Evolutionary conservation across 2,329 filamentous ascomycete genomes (phyloP), one percentile per base, ranked within the genome.

Genomic region (Botryotinia calthae): DNA sequence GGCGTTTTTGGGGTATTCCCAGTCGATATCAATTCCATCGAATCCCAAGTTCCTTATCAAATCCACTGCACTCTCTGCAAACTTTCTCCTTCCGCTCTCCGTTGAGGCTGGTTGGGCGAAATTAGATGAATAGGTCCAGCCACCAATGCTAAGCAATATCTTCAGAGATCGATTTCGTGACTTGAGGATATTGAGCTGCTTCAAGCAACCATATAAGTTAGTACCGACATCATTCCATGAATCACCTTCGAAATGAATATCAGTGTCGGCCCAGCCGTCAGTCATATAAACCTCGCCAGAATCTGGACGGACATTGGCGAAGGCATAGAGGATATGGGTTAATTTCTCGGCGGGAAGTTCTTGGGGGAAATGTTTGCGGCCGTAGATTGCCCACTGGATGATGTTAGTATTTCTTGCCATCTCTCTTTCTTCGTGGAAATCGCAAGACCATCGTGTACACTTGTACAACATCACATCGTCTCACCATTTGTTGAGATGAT

Each of bases 91-190:
- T 14, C 94, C 93, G 37, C 87, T 82, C 0, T 88, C 85, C 0
- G 92, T 94, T 59, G 91, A 92, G 1, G 91, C 91, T 0, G 94
- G 92, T 42, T 83, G 84, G n/a, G 88, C 87, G 82, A 98, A 97
- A 83, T 97, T 96, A 81, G 88, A 85, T 75, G 91, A 93, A 82
- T 97, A 97, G 0, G 94, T 97, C 94, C 94, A 98, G 68, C 95
- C 95, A 74, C 95, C 95, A 75, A 98, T 93, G 71, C 91, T 94
- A 7, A 98, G 87, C 20, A 98, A 86, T 5, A 96, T 85, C 82
- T 97, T 97, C 74, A 98, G 86, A 77, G 95, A 90, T 65, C 94
- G 91, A 82, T 97, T 93, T 75, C 87, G 85, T 76, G 89, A 88
- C 85, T 98, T 98, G 63, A 95, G 87, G 1, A 97, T 85, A 81